These are phyloP conservation scores for Biancaea sappan DNA, from an alignment of 306 rosid species.

Conservation along the genomic window DNA sequence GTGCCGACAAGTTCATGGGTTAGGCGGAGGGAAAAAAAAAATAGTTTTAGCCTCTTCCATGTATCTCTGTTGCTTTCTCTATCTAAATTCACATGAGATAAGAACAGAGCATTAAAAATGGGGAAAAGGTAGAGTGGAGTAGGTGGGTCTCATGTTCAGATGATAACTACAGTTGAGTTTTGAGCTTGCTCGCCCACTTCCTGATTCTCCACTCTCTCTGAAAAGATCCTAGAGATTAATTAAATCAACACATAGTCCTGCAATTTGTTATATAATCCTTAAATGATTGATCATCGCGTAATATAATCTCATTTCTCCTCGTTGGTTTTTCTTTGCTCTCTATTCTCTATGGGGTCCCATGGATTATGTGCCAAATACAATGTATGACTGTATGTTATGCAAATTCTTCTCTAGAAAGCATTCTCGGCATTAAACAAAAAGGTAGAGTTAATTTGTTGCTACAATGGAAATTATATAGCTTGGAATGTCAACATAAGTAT, in stretches of 20 bases:
- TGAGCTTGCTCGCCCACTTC: slow-evolving; percentile 18
- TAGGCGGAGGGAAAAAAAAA: background rate
- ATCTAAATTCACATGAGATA: slow-evolving; percentile 33
- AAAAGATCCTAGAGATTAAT: slow-evolving; percentile 15
- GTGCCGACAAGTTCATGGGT: slow-evolving; percentile 48
- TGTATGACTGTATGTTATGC: slow-evolving; percentile 11
- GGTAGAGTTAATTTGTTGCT: background rate
- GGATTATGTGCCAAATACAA: background rate
- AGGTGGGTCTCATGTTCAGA: slow-evolving; percentile 42
- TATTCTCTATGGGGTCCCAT: slow-evolving; percentile 3
- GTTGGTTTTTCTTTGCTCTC: background rate
- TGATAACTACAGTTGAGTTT: slow-evolving; percentile 12
- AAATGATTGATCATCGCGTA: slow-evolving; percentile 11
- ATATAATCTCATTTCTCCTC: background rate
- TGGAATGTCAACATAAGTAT: slow-evolving; percentile 33
- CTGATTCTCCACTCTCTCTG: background rate
- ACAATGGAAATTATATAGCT: background rate
- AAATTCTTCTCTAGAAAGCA: background rate
- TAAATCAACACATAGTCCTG: slow-evolving; percentile 22
- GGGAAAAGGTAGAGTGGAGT: slow-evolving; percentile 9
- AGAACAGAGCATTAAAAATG: slow-evolving; percentile 19
- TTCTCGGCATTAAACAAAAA: background rate
- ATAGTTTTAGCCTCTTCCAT: background rate
- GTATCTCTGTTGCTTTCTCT: slow-evolving; percentile 18
- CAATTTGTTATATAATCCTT: slow-evolving; percentile 21